Base-by-base conservation (phyloP, 441 rosid species). In the Gossypium trilobum region DNA sequence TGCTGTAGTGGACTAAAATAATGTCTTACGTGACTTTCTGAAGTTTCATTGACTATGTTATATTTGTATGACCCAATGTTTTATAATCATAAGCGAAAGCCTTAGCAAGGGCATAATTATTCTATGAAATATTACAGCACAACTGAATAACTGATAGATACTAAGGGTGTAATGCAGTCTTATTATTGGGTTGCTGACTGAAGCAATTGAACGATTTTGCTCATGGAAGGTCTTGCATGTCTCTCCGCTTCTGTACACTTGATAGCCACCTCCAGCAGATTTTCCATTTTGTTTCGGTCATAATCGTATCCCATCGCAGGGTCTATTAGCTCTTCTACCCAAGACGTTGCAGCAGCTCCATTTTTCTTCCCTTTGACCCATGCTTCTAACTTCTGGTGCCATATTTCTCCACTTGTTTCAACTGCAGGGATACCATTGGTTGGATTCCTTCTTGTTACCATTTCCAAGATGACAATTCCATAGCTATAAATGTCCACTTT, bases 401-500 rank as follows among this genome's bases (percentile, higher is more conserved):
- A 20, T 19, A 39, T 13, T 36, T 65, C 27, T 39, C 52, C 29
- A 20, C 25, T n/a, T 1, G 27, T 11, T 19, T 19, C 58, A 17
- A 54, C 14, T 4, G 16, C 3, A 11, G 33, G 52, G 16, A 19
- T 13, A 4, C 69, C 52, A 2, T 42, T n/a, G 4, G 70, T 20
- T 5, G 58, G 39, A 13, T 25, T 68, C 27, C 27, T 70, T 13
- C 79, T 78, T 0, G 82, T 77, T 2, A 73, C 19, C 72, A 79
- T 67, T 72, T 79, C 84, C 60, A 79, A n/a, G 19, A 79, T 6
- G 2, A 81, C 83, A 11, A 81, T 72, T 5, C 80, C 87, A 36
- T 73, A 81, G 75, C 82, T 82, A n/a, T 77, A 82, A 5, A 82
- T 75, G 29, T 77, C 85, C 0, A 82, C 79, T 65, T 84, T 84